These are phyloP conservation scores for Entamoeba moshkovskii DNA, from an alignment of 208 protist species.

Conservation along the genomic window DNA sequence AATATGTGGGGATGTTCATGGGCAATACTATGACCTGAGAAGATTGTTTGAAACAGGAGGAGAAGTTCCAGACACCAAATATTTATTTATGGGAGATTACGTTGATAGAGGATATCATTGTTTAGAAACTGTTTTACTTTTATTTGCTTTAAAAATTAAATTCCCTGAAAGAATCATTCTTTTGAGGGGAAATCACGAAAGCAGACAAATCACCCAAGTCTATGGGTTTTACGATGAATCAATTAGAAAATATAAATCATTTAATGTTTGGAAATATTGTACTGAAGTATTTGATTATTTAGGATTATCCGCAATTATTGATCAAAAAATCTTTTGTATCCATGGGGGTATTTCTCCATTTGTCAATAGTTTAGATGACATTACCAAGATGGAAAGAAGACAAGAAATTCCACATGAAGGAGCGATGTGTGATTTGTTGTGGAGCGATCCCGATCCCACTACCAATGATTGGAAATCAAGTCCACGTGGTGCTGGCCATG, in stretches of 20 bases:
- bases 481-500: slow-evolving; percentile 90
- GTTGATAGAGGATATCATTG: slow-evolving; percentile 91
- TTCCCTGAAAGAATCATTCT: slow-evolving; percentile 58
- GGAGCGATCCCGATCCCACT: slow-evolving; percentile 51
- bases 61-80: slow-evolving; percentile 80
- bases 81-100: slow-evolving; percentile 83
- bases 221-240: slow-evolving; percentile 99
- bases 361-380: slow-evolving; percentile 12
- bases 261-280: slow-evolving; percentile 97
- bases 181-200: slow-evolving; percentile 37
- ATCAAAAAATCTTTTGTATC: slow-evolving; percentile 4
- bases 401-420: slow-evolving; percentile 53
- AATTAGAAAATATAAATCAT: slow-evolving; percentile 88
- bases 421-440: slow-evolving; percentile 52
- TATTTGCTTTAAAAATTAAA: slow-evolving; percentile 83
- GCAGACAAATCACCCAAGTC: slow-evolving; percentile 48
- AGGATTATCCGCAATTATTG: slow-evolving; percentile 62
- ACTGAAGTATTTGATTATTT: slow-evolving; percentile 98
- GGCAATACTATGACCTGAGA: slow-evolving; percentile 79
- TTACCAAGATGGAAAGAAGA: background rate
- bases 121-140: slow-evolving; percentile 86
- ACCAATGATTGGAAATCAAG: slow-evolving; percentile 20
- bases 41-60: slow-evolving; percentile 83
- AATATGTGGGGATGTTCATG: slow-evolving; percentile 53
- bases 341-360: slow-evolving; percentile 8